Conservation (phyloP, 2,329 filamentous ascomycete species). For the Alternaria viburni region DNA sequence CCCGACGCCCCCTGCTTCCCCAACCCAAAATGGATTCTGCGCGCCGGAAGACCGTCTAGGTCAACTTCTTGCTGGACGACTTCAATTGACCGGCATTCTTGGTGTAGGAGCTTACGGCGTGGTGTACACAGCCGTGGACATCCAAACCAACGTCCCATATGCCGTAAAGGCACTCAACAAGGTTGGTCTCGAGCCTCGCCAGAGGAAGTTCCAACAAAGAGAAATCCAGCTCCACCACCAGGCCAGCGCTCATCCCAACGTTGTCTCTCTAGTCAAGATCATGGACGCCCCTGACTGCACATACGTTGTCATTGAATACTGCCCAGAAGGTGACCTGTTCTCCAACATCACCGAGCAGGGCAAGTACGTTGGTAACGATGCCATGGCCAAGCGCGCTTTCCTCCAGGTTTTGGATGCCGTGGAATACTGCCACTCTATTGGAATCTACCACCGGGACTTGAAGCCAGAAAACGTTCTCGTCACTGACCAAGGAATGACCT, state of each 20-base stretch:
- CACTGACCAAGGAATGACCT: constrained; percentile 82
- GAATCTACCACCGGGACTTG: constrained; percentile 95
- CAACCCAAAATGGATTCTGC: constrained; percentile 52
- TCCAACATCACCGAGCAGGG: constrained; percentile 95
- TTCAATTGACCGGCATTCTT: constrained; percentile 83
- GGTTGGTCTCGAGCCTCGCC: constrained; percentile 84
- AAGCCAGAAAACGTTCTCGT: constrained; percentile 99
- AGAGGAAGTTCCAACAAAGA: constrained; percentile 87
- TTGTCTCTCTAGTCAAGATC: constrained; percentile 93
- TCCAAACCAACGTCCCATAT: constrained; percentile 80
- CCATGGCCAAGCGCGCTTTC: constrained; percentile 84
- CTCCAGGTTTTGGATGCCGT: constrained; percentile 97
- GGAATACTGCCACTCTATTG: constrained; percentile 88
- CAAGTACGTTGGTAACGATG: constrained; percentile 91
- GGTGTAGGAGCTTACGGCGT: constrained; percentile 96
- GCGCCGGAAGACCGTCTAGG: constrained; percentile 84
- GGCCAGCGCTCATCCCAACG: constrained; percentile 88
- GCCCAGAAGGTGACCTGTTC: constrained; percentile 95
- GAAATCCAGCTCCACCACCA: constrained; percentile 92
- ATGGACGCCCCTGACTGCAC: constrained; percentile 91
- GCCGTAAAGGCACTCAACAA: constrained; percentile 98
- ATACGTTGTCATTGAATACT: constrained; percentile 96
- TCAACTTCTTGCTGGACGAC: constrained; percentile 78
- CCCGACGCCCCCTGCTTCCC: constrained; percentile 59
- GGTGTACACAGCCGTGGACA: constrained; percentile 87